A percentile compares a stretch with the other conserved stretches of the same genome.
These are phyloP conservation scores for Populus trichocarpa DNA, from an alignment of 441 rosid genomes.

Conservation along the genomic window DNA sequence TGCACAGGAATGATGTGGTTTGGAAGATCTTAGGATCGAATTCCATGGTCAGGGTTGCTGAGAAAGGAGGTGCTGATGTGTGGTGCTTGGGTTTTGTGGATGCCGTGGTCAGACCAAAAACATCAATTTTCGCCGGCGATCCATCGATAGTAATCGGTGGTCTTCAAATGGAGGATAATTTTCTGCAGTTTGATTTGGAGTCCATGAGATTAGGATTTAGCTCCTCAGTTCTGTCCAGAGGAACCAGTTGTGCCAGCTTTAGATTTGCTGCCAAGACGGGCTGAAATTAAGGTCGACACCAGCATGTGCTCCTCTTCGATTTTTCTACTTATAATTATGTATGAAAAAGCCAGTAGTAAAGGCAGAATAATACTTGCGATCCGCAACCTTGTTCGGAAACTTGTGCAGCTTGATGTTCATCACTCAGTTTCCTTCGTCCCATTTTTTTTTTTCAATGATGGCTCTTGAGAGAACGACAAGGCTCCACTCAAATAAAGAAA, in stretches of 20 bases:
- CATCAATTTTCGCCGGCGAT: slow-evolving; percentile 7
- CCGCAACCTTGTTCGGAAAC: background rate
- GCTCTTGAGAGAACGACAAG: no score
- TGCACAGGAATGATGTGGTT: slow-evolving; percentile 39
- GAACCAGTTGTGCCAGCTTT: background rate
- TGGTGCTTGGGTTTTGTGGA: slow-evolving; percentile 63
- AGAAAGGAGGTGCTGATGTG: slow-evolving; percentile 34
- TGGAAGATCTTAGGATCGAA: slow-evolving; percentile 68
- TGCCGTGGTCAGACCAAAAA: slow-evolving; percentile 39
- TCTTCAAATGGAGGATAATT: slow-evolving; percentile 39
- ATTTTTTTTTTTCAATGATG: accelerated
- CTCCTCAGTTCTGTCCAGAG: background rate
- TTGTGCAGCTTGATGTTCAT: background rate
- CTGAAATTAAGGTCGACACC: background rate
- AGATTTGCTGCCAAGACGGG: background rate
- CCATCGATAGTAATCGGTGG: slow-evolving; percentile 69
- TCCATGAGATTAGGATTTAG: background rate
- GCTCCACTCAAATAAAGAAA: no score
- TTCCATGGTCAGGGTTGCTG: slow-evolving; percentile 61
- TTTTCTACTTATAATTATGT: background rate
- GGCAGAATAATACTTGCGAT: background rate
- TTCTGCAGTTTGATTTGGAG: background rate
- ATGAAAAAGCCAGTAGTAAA: background rate
- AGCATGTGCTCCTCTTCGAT: background rate
- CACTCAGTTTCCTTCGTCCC: background rate